Evolutionary conservation across 805 yeast genomes (phyloP).

Genomic region (Ascoidea tarda): DNA sequence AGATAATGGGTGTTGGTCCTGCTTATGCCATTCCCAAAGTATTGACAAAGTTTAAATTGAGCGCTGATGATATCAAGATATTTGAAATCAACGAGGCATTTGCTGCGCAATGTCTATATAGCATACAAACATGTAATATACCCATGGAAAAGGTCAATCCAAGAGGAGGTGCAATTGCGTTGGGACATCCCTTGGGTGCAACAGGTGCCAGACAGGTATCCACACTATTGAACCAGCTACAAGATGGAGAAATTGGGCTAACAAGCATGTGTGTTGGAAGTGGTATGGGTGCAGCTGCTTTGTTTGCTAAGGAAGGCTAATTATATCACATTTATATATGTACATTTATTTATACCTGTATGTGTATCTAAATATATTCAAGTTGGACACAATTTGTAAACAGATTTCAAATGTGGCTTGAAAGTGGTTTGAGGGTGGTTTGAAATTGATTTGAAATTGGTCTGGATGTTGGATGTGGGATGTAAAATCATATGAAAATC

Average conservation of each 20-base stretch:
- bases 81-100: slow-evolving; percentile 94
- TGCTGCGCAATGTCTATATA: slow-evolving; percentile 85
- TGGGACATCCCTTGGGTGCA: slow-evolving; percentile 89
- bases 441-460: too few species aligned
- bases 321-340: slow-evolving; percentile 17
- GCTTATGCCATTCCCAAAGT: slow-evolving; percentile 88
- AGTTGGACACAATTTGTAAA: too few species aligned
- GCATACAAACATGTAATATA: slow-evolving; percentile 50
- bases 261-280: slow-evolving; percentile 97
- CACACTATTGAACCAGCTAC: slow-evolving; percentile 69
- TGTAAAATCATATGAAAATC: too few species aligned
- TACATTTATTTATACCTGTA: too few species aligned
- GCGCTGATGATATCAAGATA: slow-evolving; percentile 51
- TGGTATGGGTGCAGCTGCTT: slow-evolving; percentile 96
- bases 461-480: too few species aligned
- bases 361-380: too few species aligned
- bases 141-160: slow-evolving; percentile 68
- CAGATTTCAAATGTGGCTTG: too few species aligned
- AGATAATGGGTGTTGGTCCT: slow-evolving; percentile 97
- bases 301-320: slow-evolving; percentile 52
- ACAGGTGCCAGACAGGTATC: slow-evolving; percentile 92
- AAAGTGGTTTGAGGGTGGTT: too few species aligned
- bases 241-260: slow-evolving; percentile 73
- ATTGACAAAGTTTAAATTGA: slow-evolving; percentile 44
- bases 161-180: slow-evolving; percentile 92